phyloP scores from a whole-genome alignment of 1,139 yeast genomes.

The Taphrina confusa region DNA sequence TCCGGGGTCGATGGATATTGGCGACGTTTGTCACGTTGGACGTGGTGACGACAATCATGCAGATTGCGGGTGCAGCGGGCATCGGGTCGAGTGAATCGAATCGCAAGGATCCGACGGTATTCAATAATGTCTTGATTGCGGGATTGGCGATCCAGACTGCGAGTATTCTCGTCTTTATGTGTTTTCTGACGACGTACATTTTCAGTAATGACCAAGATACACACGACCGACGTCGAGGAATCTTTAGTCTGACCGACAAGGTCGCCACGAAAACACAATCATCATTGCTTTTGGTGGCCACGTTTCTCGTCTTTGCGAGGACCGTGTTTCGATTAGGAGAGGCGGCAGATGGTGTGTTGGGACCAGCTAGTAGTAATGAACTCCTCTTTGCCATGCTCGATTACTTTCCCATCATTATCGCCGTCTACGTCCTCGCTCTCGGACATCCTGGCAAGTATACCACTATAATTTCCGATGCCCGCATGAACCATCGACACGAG shows the following conservation, averaged over 20 bases:
- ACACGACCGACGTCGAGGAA: not conserved
- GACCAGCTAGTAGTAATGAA: not conserved
- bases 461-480: no score
- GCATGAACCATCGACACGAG: no score
- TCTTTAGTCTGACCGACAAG: not conserved
- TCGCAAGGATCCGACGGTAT: no score
- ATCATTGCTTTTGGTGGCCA: not conserved
- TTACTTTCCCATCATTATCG: slow-evolving; percentile 9
- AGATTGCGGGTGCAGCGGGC: no score
- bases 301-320: slow-evolving; percentile 4
- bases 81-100: no score
- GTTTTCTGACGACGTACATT: no score
- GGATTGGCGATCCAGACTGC: no score
- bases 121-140: no score
- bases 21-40: no score
- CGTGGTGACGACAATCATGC: no score
- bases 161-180: no score
- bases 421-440: not conserved
- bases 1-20: no score
- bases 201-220: not conserved
- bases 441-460: slow-evolving; percentile 15
- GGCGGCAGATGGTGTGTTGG: not conserved
- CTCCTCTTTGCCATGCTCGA: slow-evolving; percentile 13
- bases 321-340: slow-evolving; percentile 8
- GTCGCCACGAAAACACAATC: not conserved